phyloP scores from a whole-genome alignment of 2,329 filamentous ascomycete genomes.

The Neospermospora avenae region DNA sequence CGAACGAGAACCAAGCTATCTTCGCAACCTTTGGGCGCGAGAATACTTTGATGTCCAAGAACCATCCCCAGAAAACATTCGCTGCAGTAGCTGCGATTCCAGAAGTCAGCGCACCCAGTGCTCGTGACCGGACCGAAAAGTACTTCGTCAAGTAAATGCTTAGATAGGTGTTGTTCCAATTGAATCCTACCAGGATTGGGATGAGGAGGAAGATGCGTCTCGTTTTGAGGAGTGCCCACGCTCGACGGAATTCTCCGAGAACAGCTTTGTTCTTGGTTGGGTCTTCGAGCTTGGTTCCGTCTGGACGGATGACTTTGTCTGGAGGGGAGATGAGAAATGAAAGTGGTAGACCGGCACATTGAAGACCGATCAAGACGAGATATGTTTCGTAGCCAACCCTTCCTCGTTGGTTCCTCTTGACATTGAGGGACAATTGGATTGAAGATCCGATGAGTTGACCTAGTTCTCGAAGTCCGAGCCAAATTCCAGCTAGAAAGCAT shows the following conservation, averaged over 20 bases:
- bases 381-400: slow-evolving; percentile 67
- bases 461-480: slow-evolving; percentile 55
- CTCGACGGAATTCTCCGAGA: slow-evolving; percentile 56
- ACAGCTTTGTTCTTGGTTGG: slow-evolving; percentile 55
- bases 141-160: slow-evolving; percentile 54
- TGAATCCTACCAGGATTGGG: slow-evolving; percentile 64
- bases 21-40: slow-evolving; percentile 34
- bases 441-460: slow-evolving; percentile 69
- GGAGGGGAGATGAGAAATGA: slow-evolving; percentile 60
- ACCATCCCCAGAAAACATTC: slow-evolving; percentile 58
- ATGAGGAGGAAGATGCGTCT: slow-evolving; percentile 59
- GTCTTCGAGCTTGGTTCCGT: slow-evolving; percentile 50
- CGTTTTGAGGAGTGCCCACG: slow-evolving; percentile 54
- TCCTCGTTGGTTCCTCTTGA: slow-evolving; percentile 52
- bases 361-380: slow-evolving; percentile 65
- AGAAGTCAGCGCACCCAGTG: slow-evolving; percentile 65
- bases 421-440: slow-evolving; percentile 66
- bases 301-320: slow-evolving; percentile 57
- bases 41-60: slow-evolving; percentile 18
- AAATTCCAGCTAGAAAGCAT: slow-evolving; percentile 53
- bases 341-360: slow-evolving; percentile 60
- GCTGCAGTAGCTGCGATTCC: slow-evolving; percentile 61
- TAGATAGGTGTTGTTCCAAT: slow-evolving; percentile 59
- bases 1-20: slow-evolving; percentile 58
- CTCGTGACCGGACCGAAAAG: slow-evolving; percentile 66